Evolutionary conservation across 768 basidiomycete genomes (phyloP).

Genomic region (Boletus sensibilis): DNA sequence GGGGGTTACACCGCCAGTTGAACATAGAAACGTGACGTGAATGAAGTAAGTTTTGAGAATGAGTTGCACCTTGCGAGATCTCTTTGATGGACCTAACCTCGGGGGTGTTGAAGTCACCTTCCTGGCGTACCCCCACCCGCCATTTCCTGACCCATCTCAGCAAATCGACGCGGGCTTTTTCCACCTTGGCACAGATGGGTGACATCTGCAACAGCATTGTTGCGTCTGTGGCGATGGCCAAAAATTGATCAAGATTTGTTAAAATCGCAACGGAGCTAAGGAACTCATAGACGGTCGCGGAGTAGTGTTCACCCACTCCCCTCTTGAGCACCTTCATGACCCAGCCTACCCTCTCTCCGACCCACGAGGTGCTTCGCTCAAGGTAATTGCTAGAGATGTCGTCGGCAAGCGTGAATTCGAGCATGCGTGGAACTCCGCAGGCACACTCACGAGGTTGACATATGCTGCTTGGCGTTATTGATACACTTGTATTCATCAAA

Average conservation of each 20-base stretch:
- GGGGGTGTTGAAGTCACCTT: conserved; percentile 75
- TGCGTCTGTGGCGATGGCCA: conserved; percentile 37
- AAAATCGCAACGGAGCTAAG: neutral
- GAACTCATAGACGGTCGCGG: conserved; percentile 69
- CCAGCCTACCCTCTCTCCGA: conserved; percentile 71
- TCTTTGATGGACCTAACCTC: conserved; percentile 89
- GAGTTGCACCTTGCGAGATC: conserved; percentile 44
- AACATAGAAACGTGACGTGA: neutral
- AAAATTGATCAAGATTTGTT: neutral
- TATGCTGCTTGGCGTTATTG: conserved; percentile 76
- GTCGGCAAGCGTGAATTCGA: conserved; percentile 73
- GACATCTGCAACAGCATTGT: conserved; percentile 72
- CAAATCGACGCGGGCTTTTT: conserved; percentile 52
- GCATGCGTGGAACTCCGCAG: conserved; percentile 73
- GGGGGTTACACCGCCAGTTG: no score
- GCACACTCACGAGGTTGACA: conserved; percentile 83
- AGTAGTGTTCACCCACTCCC: conserved; percentile 63
- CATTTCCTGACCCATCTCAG: conserved; percentile 68
- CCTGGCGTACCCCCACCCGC: conserved; percentile 72
- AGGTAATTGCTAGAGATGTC: conserved; percentile 77
- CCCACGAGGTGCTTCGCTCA: conserved; percentile 74
- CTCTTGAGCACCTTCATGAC: conserved; percentile 64
- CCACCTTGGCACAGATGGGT: conserved; percentile 67
- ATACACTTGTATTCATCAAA: conserved; percentile 75
- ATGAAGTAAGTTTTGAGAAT: neutral